Evolutionary conservation across 768 basidiomycete genomes (phyloP).

Genomic region (Tylopilus sp.): DNA sequence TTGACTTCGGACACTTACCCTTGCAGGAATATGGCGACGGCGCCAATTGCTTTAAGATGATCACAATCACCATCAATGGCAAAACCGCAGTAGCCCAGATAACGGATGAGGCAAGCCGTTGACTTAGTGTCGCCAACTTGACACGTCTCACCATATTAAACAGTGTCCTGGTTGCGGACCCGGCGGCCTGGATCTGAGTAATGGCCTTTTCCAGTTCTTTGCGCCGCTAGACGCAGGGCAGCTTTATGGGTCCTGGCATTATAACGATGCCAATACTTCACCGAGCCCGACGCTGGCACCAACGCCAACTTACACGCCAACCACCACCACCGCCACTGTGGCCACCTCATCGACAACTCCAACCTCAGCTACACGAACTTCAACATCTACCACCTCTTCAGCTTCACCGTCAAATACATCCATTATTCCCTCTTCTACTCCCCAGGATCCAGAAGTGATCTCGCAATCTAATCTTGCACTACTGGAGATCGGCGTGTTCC

Average conservation of each 20-base stretch:
- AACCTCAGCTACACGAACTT: constrained; percentile 9
- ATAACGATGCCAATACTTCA: constrained; percentile 22
- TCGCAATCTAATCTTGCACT: constrained; percentile 24
- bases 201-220: constrained; percentile 43
- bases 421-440: constrained; percentile 15
- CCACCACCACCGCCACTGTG: constrained; percentile 15
- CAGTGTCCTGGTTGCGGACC: constrained; percentile 40
- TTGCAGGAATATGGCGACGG: constrained; percentile 40
- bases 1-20: background rate
- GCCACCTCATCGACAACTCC: background rate
- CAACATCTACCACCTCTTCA: constrained; percentile 2
- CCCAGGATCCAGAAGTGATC: constrained; percentile 21
- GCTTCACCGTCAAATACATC: constrained; percentile 6
- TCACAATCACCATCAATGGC: constrained; percentile 40
- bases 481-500: constrained; percentile 22
- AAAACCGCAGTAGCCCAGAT: constrained; percentile 41
- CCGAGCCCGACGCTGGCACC: constrained; percentile 20
- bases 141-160: background rate
- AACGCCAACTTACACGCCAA: constrained; percentile 19
- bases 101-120: constrained; percentile 39
- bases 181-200: constrained; percentile 45
- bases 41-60: constrained; percentile 40
- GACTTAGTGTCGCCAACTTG: background rate
- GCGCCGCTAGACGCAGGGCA: constrained; percentile 33
- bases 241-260: constrained; percentile 41